Percentiles rank a stretch among this genome's conserved stretches.
Conservation (phyloP, 2,329 filamentous ascomycete species). For the Colletotrichum sp. region DNA sequence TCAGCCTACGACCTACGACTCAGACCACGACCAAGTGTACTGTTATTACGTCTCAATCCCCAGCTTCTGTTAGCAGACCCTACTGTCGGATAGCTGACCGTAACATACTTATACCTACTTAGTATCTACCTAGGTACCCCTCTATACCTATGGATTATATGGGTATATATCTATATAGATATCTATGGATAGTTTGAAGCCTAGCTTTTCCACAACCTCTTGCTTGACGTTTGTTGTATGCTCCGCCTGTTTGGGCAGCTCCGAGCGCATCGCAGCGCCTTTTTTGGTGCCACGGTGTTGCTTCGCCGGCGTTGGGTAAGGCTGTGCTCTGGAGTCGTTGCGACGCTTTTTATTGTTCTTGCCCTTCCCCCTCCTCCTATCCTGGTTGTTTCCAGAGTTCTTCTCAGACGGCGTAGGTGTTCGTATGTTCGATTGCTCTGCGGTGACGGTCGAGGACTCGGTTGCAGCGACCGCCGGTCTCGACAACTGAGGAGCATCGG, state of each 20-base stretch:
- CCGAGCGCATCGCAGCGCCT: background rate
- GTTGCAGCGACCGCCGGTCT: fast-evolving
- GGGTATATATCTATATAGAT: too few relatives aligned
- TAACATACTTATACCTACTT: too few relatives aligned
- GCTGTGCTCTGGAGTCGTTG: background rate
- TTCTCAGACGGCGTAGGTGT: background rate
- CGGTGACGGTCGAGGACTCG: background rate
- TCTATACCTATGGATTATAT: too few relatives aligned
- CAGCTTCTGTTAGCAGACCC: too few relatives aligned
- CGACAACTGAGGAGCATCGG: too few relatives aligned
- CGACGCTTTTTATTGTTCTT: background rate
- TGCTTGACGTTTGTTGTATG: background rate
- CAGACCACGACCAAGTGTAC: too few relatives aligned
- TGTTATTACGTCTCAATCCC: too few relatives aligned
- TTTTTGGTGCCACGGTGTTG: background rate
- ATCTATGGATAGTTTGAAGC: too few relatives aligned
- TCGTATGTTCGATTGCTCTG: background rate
- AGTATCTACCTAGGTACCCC: too few relatives aligned
- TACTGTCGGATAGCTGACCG: too few relatives aligned
- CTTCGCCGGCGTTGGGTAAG: background rate
- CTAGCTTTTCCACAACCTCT: background rate
- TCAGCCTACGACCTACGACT: too few relatives aligned
- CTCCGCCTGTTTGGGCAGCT: background rate
- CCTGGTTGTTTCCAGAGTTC: background rate
- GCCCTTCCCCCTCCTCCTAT: background rate